A percentile compares a stretch with the other conserved stretches of the same genome.
Evolutionary conservation across 345 rosid genomes (phyloP).

Genomic region (Gossypium turneri): DNA sequence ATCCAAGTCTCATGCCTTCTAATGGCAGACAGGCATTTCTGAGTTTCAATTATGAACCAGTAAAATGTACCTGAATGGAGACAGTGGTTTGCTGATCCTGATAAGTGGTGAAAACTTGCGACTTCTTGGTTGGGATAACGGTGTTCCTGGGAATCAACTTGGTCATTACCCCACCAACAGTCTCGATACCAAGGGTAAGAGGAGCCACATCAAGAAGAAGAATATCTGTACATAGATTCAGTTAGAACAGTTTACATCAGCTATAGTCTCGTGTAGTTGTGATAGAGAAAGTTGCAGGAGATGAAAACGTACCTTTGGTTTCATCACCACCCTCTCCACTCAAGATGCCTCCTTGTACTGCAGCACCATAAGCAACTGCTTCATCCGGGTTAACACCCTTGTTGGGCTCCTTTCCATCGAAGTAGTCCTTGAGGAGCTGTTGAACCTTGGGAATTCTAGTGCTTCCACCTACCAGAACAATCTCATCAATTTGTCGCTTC

Average conservation of each 20-base stretch:
- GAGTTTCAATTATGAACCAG: neutral
- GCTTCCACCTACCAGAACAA: slow-evolving; percentile 97
- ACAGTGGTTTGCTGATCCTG: slow-evolving; percentile 99
- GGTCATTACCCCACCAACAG: slow-evolving; percentile 99
- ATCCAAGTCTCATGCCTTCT: neutral
- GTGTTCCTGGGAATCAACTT: slow-evolving; percentile 98
- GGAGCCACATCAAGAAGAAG: slow-evolving; percentile 97
- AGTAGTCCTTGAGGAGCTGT: slow-evolving; percentile 92
- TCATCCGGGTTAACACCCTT: slow-evolving; percentile 99
- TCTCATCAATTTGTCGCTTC: slow-evolving; percentile 91
- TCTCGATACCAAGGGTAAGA: slow-evolving; percentile 91
- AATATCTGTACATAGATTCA: slow-evolving; percentile 47
- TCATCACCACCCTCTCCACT: slow-evolving; percentile 99
- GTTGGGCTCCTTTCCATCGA: slow-evolving; percentile 97
- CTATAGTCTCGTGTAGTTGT: neutral
- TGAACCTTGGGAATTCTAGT: slow-evolving; percentile 99
- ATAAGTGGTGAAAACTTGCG: slow-evolving; percentile 96
- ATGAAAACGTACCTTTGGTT: slow-evolving; percentile 66
- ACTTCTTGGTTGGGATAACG: slow-evolving; percentile 95
- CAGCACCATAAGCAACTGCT: slow-evolving; percentile 98
- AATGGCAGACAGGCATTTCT: neutral
- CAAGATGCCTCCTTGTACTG: slow-evolving; percentile 96
- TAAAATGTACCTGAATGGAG: slow-evolving; percentile 67
- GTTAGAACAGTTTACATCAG: neutral
- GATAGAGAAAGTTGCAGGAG: neutral